A percentile compares a stretch with the other conserved stretches of the same genome.
Conservation (phyloP, 2,329 filamentous ascomycete species). For the Fusarium pseudograminearum region DNA sequence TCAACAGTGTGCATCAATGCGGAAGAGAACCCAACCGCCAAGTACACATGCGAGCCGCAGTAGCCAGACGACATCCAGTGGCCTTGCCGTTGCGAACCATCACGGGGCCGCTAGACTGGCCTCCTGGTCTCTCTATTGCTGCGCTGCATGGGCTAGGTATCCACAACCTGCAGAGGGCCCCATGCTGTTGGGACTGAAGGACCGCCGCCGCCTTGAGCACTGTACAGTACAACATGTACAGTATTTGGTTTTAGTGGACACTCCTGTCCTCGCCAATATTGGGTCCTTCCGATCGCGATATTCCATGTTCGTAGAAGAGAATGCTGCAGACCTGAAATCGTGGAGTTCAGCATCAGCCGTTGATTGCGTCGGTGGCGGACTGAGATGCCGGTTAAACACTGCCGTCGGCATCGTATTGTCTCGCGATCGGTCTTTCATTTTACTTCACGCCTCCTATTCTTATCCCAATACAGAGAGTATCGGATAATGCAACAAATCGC, state of each 20-base stretch:
- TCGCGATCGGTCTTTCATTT: constrained; percentile 27
- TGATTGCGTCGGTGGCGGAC: constrained; percentile 48
- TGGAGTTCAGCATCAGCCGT: constrained; percentile 37
- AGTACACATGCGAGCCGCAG: constrained; percentile 46
- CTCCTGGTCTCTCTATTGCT: constrained; percentile 28
- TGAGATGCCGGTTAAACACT: constrained; percentile 39
- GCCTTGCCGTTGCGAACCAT: constrained; percentile 42
- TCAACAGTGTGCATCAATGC: constrained; percentile 13
- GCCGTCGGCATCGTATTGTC: constrained; percentile 44
- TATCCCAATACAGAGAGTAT: constrained; percentile 6
- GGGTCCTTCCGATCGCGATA: constrained; percentile 33
- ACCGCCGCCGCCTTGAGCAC: constrained; percentile 7
- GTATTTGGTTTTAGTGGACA: constrained; percentile 11
- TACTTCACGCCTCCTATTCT: constrained; percentile 6
- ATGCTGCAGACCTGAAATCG: constrained; percentile 13
- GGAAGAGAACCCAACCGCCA: constrained; percentile 35
- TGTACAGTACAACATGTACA: constrained; percentile 6
- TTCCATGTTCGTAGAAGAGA: constrained; percentile 28
- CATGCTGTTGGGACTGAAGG: constrained; percentile 41
- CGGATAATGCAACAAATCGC: constrained; percentile 7
- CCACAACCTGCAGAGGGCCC: constrained; percentile 42
- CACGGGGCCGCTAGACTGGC: constrained; percentile 33
- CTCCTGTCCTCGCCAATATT: constrained; percentile 21
- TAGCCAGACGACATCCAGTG: constrained; percentile 37
- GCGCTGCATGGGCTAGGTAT: constrained; percentile 35